Percentiles rank a stretch among this genome's conserved stretches.
These are phyloP conservation scores for Firmiana major DNA, from an alignment of 345 rosid species.

Conservation along the genomic window DNA sequence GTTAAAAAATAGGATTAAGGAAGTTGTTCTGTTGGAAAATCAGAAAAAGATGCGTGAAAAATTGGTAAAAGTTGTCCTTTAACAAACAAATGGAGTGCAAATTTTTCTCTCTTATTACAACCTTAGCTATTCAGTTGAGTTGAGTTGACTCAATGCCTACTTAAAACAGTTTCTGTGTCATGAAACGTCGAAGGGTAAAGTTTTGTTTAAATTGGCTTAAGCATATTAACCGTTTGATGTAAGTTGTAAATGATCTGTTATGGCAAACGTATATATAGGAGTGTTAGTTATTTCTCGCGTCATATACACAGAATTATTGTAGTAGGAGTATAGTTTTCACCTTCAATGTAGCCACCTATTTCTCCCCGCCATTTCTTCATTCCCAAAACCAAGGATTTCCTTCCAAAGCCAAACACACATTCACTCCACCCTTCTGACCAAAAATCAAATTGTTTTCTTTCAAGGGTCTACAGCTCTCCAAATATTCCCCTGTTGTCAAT, in stretches of 20 bases:
- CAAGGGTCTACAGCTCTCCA: not conserved
- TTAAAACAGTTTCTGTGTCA: not conserved
- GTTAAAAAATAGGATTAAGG: not conserved
- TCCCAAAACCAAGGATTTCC: constrained; percentile 9
- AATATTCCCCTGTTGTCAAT: not conserved
- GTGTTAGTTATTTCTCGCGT: constrained; percentile 6
- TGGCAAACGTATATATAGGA: not conserved
- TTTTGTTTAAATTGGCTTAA: not conserved
- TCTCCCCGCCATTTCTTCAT: constrained; percentile 16
- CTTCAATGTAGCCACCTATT: constrained; percentile 14
- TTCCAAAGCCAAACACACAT: not conserved
- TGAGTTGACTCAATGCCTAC: too few relatives aligned
- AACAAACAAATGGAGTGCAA: too few relatives aligned
- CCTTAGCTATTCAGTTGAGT: too few relatives aligned
- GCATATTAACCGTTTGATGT: constrained; percentile 2
- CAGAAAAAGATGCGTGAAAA: too few relatives aligned
- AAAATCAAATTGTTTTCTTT: not conserved
- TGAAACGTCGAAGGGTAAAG: not conserved
- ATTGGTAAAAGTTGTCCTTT: too few relatives aligned
- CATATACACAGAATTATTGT: not conserved
- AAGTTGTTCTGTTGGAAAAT: not conserved
- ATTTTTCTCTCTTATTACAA: too few relatives aligned
- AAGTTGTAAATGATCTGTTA: not conserved
- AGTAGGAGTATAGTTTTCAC: not conserved
- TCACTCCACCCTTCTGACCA: constrained; percentile 12